Evolutionary conservation across 2,329 filamentous ascomycete genomes (phyloP), one percentile per base, ranked within the genome.

Genomic region (Fusarium secorum): DNA sequence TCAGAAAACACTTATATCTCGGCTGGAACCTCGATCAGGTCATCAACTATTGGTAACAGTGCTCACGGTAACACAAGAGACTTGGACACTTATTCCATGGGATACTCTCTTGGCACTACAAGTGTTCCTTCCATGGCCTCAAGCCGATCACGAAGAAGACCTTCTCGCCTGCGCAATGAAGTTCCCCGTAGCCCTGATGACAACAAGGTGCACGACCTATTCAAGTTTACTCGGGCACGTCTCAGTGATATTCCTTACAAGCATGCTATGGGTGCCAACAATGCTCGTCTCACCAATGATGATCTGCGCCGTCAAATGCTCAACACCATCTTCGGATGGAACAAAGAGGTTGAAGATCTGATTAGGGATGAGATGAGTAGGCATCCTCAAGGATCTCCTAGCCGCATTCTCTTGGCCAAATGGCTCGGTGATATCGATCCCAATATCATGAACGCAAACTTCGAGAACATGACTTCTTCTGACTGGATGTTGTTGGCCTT

Each of bases 401-500:
- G 89, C 68, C 90, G 92, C 17, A 93, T 98, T 55, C 86, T 98
- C 41, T 86, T 99, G 8, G 88, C 93, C 3, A 97, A 97, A 80
- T 99, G 96, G 96, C 87, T 99, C 0, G 94, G 95, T 18, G 93
- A 97, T 68, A 89, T 93, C 39, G 90, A 94, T 64, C 87, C 91
- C 1, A 94, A 97, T 75, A 87, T 94, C 42, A 93, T 97, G 88
- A 87, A 90, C 15, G 89, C 93, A 5, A 93, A 89, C 45, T 92
- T 94, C 0, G 90, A 95, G 72, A 91, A 93, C n/a, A 95, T 96
- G 87, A 95, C 94, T 14, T 94, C 93, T 5, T 93, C 93, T 0
- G 96, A 98, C 80, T 99, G 96, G 96, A 98, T 99, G 94, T 83
- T 98, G 64, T 84, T 99, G 38, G 95, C 96, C 15, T 82, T 99